These are phyloP conservation scores for Botrytis aclada DNA, from an alignment of 2,329 filamentous ascomycete genomes.

Conservation along the genomic window DNA sequence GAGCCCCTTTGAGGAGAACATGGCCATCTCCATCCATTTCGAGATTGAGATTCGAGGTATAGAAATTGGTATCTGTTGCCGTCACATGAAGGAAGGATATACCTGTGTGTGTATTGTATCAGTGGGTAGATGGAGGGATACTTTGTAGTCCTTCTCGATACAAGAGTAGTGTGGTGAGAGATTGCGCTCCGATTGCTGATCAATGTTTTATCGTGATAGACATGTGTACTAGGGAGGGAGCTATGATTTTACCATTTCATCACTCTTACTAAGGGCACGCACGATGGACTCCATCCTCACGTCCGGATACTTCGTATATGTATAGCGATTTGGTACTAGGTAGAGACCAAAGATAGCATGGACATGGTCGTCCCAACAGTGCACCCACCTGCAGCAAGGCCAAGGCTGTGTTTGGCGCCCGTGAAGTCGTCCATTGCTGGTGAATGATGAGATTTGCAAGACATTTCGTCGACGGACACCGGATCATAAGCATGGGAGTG, in stretches of 20 bases:
- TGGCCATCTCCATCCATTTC: too few species aligned
- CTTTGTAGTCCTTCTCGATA: too few species aligned
- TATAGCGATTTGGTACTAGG: too few species aligned
- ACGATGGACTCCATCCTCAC: neutral
- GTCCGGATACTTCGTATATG: neutral
- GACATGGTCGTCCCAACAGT: too few species aligned
- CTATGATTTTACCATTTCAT: neutral
- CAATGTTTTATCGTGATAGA: too few species aligned
- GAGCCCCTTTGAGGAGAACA: conserved; percentile 6
- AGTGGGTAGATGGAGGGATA: too few species aligned
- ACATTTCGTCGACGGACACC: neutral
- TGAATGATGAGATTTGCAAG: neutral
- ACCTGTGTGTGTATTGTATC: too few species aligned
- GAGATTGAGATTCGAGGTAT: neutral
- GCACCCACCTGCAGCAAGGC: neutral
- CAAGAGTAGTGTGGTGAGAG: neutral
- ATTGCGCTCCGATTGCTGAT: neutral
- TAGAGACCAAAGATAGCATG: neutral
- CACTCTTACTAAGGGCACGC: neutral
- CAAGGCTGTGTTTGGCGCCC: neutral
- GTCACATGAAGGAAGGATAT: too few species aligned
- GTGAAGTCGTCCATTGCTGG: neutral
- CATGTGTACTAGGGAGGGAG: too few species aligned
- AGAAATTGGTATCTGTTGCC: neutral
- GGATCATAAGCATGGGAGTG: too few species aligned